These are phyloP conservation scores for Spergularia azorica DNA, from an alignment of 179 eudicot genomes.

Conservation along the genomic window DNA sequence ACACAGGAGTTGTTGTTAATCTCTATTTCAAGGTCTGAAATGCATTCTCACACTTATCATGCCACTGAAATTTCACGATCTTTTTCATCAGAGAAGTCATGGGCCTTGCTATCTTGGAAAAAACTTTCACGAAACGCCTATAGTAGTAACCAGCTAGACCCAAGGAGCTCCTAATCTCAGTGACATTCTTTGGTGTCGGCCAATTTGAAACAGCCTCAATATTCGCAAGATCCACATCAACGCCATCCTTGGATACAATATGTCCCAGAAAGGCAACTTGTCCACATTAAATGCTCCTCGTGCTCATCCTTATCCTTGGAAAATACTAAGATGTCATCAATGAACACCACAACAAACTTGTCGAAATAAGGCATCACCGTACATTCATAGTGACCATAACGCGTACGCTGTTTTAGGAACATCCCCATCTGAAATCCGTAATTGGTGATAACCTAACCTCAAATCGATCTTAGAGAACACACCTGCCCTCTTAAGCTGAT, in stretches of 20 bases:
- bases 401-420: too few relatives aligned
- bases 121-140: background rate
- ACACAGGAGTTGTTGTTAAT: conserved; percentile 6
- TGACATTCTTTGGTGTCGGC: too few relatives aligned
- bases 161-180: too few relatives aligned
- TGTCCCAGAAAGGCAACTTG: background rate
- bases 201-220: background rate
- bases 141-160: background rate
- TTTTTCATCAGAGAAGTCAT: background rate
- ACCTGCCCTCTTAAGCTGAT: background rate
- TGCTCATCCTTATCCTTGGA: background rate
- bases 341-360: background rate
- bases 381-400: too few relatives aligned
- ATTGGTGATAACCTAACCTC: background rate
- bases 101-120: too few relatives aligned
- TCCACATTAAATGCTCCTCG: background rate
- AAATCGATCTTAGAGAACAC: background rate
- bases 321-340: too few relatives aligned
- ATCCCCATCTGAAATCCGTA: too few relatives aligned
- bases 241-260: background rate
- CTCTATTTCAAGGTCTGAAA: background rate
- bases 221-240: background rate
- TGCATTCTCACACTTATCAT: too few relatives aligned
- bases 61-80: background rate
- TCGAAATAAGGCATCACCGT: background rate